A percentile compares a stretch with the other conserved stretches of the same genome.
phyloP scores from a whole-genome alignment of 106 monocot species.

The Ottelia alismoides region DNA sequence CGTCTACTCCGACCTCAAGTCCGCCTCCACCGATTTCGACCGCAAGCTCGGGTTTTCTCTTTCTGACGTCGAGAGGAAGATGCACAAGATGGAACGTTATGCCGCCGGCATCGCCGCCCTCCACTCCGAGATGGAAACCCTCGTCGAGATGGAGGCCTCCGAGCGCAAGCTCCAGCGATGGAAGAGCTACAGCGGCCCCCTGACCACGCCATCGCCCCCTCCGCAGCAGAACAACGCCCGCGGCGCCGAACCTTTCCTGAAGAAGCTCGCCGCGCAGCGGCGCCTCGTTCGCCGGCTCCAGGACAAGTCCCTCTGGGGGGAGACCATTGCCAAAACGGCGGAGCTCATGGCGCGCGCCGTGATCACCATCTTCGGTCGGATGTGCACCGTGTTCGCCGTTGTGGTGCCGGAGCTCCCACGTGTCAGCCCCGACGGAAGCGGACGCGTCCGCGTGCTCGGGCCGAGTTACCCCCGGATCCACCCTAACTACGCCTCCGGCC shows the following conservation, averaged over 20 bases:
- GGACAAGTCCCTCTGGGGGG: slow-evolving; percentile 37
- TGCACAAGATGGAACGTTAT: slow-evolving; percentile 25
- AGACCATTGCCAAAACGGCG: slow-evolving; percentile 25
- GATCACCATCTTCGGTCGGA: slow-evolving; percentile 33
- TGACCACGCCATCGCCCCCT: slow-evolving; percentile 9
- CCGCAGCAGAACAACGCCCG: neutral
- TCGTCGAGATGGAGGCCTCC: slow-evolving; percentile 41
- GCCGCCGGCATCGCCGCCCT: slow-evolving; percentile 22
- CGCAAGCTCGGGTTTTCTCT: too few species aligned
- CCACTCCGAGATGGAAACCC: slow-evolving; percentile 39
- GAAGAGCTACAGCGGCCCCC: too few species aligned
- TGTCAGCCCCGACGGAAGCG: neutral
- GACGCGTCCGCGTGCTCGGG: neutral
- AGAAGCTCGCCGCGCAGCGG: slow-evolving; percentile 10
- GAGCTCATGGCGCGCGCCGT: slow-evolving; percentile 34
- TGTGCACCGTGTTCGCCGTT: slow-evolving; percentile 24
- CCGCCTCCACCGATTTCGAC: slow-evolving; percentile 7
- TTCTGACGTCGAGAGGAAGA: slow-evolving; percentile 18
- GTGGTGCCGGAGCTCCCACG: neutral
- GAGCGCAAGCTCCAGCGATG: slow-evolving; percentile 1
- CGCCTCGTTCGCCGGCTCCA: slow-evolving; percentile 38
- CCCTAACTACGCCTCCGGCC: slow-evolving; percentile 1
- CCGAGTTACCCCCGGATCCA: neutral
- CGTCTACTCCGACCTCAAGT: slow-evolving; percentile 19
- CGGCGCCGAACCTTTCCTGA: neutral